phyloP scores from a whole-genome alignment of 2,329 filamentous ascomycete species.

The Seiridium unicorne region DNA sequence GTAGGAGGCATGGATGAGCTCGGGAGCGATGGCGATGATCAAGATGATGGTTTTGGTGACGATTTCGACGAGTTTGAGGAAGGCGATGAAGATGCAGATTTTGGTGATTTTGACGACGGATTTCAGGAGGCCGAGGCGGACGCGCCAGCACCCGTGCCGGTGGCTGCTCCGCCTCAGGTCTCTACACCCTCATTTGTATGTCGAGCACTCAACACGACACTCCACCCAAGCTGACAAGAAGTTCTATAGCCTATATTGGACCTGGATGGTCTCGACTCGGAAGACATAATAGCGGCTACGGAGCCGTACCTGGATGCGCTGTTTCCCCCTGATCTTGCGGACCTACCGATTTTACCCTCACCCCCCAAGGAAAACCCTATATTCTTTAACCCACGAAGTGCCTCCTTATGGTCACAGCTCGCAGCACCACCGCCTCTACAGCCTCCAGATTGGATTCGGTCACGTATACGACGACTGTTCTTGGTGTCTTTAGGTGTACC shows the following conservation, averaged over 20 bases:
- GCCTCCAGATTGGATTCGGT: conserved; percentile 96
- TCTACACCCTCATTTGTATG: conserved; percentile 43
- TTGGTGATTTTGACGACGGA: conserved; percentile 71
- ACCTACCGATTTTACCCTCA: conserved; percentile 48
- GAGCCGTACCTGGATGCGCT: conserved; percentile 66
- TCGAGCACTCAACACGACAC: conserved; percentile 31
- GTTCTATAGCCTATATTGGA: conserved; percentile 61
- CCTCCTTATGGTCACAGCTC: conserved; percentile 93
- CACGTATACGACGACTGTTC: conserved; percentile 89
- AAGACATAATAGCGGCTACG: conserved; percentile 59
- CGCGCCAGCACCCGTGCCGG: conserved; percentile 24
- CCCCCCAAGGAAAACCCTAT: conserved; percentile 58
- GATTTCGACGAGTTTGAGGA: conserved; percentile 65
- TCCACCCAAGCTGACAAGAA: conserved; percentile 26
- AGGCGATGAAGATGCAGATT: conserved; percentile 52
- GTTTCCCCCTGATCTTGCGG: conserved; percentile 59
- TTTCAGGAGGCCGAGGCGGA: conserved; percentile 58
- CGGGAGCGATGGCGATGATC: conserved; percentile 23
- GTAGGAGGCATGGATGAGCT: conserved; percentile 23
- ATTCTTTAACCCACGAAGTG: conserved; percentile 81
- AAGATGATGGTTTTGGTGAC: conserved; percentile 52
- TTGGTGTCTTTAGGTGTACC: conserved; percentile 94
- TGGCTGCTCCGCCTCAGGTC: conserved; percentile 30
- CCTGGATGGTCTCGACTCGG: conserved; percentile 59
- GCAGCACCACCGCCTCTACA: conserved; percentile 92